Conservation (phyloP, 2,329 filamentous ascomycete genomes). For the Pseudocercospora musae region DNA sequence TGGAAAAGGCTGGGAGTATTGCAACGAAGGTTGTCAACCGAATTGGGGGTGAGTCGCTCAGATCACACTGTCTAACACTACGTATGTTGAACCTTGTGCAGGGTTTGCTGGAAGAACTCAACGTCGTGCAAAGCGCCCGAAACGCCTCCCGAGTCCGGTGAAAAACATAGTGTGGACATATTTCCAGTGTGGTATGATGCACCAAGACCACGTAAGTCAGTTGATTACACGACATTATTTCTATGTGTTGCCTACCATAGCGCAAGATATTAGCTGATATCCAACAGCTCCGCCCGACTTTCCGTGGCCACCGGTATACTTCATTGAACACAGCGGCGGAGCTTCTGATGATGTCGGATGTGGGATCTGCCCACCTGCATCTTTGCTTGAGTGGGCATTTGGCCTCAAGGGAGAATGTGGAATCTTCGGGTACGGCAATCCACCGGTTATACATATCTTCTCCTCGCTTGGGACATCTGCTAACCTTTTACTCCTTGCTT, state of each 20-base stretch:
- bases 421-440: neutral
- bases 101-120: conserved; percentile 19
- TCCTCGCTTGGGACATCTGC: neutral
- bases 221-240: neutral
- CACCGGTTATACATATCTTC: neutral
- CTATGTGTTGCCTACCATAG: neutral
- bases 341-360: conserved; percentile 1
- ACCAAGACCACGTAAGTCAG: neutral
- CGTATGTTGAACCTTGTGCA: neutral
- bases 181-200: conserved; percentile 13
- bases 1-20: conserved; percentile 12
- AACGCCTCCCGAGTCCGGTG: conserved; percentile 5
- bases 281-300: neutral
- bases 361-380: neutral
- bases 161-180: conserved; percentile 6
- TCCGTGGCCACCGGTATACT: conserved; percentile 3
- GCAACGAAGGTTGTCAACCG: conserved; percentile 16
- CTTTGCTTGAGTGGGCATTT: neutral
- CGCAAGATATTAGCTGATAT: neutral
- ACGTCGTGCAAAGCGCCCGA: conserved; percentile 11
- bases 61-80: neutral
- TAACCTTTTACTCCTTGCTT: neutral
- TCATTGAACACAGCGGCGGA: neutral
- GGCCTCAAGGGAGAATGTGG: conserved; percentile 8
- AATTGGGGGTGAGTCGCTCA: conserved; percentile 11